Conservation (phyloP, 1,284 basidiomycete species). For the Ceratobasidium sp. region DNA sequence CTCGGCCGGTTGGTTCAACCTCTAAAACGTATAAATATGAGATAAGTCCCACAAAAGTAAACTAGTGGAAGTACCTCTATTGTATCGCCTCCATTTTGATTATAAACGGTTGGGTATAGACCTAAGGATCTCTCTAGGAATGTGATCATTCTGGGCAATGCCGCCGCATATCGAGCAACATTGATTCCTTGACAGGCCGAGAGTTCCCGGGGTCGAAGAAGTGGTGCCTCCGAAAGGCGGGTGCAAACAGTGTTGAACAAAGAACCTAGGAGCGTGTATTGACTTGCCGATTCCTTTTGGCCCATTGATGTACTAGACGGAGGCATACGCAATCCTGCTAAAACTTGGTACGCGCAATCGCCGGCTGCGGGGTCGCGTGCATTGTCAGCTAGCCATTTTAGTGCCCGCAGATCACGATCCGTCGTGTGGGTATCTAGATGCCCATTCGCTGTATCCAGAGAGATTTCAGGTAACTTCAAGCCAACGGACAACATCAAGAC, state of each 20-base stretch:
- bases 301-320: background rate
- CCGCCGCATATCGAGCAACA: background rate
- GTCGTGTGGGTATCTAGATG: background rate
- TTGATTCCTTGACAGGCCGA: background rate
- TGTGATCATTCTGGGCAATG: background rate
- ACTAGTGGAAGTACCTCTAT: no score
- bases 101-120: no score
- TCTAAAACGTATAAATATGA: no score
- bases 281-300: background rate
- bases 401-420: background rate
- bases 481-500: background rate
- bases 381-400: slow-evolving; percentile 9
- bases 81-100: no score
- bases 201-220: background rate
- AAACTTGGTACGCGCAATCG: slow-evolving; percentile 22
- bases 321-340: background rate
- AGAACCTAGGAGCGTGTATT: background rate
- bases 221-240: background rate
- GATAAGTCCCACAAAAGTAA: no score
- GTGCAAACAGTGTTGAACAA: background rate
- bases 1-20: background rate
- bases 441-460: no score
- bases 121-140: background rate
- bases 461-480: background rate
- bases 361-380: slow-evolving; percentile 10